Evolutionary conservation across 768 basidiomycete genomes (phyloP).

Genomic region (Hydnomerulius pinastri): DNA sequence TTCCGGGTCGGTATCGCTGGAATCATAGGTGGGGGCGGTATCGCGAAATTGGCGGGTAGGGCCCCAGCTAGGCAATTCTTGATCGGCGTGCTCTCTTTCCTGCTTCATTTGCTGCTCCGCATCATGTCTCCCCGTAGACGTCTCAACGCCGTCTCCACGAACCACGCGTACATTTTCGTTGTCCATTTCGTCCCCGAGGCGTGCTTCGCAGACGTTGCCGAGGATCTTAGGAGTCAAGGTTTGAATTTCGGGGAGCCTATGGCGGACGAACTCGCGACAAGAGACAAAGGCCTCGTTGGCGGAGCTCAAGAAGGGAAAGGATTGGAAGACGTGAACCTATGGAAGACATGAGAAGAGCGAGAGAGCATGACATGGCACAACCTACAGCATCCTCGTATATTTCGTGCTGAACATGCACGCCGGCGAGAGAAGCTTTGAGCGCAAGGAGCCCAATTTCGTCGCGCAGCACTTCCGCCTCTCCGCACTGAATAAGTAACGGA

Average conservation of each 20-base stretch:
- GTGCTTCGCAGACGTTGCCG: constrained; percentile 54
- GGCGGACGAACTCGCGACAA: constrained; percentile 68
- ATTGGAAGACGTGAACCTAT: constrained; percentile 90
- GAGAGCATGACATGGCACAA: constrained; percentile 5
- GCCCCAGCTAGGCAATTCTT: constrained; percentile 58
- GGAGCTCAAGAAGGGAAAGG: constrained; percentile 75
- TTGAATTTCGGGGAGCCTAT: constrained; percentile 56
- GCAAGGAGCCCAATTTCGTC: constrained; percentile 92
- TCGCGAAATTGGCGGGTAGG: constrained; percentile 11
- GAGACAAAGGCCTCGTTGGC: constrained; percentile 68
- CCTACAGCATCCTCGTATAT: constrained; percentile 88
- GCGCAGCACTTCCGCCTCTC: constrained; percentile 92
- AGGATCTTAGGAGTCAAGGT: constrained; percentile 52
- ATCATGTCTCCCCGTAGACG: constrained; percentile 40
- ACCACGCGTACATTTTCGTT: constrained; percentile 68
- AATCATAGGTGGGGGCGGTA: constrained; percentile 1
- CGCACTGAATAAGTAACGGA: constrained; percentile 87
- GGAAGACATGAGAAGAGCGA: constrained; percentile 2
- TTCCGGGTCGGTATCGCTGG: constrained; percentile 2
- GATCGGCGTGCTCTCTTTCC: constrained; percentile 29
- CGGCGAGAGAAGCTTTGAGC: constrained; percentile 87
- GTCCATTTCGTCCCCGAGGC: constrained; percentile 70
- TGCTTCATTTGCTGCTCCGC: constrained; percentile 40
- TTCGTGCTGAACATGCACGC: constrained; percentile 86
- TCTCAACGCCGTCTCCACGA: constrained; percentile 71